phyloP scores from a whole-genome alignment of 441 rosid genomes.

The Omphalea diandra region DNA sequence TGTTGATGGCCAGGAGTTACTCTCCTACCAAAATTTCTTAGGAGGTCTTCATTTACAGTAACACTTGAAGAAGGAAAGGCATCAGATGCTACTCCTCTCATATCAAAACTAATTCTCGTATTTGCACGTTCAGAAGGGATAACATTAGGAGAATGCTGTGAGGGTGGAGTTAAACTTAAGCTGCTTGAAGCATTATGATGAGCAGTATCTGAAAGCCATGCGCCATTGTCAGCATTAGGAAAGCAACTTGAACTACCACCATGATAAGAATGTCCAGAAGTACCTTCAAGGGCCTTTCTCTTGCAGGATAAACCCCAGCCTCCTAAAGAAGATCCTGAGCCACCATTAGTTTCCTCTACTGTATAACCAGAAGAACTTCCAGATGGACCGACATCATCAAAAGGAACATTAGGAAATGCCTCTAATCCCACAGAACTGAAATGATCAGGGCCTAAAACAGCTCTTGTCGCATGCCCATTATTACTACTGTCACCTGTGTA shows the following conservation, averaged over 20 bases:
- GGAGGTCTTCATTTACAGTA: conserved; percentile 33
- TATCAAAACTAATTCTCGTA: conserved; percentile 46
- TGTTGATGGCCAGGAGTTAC: conserved; percentile 46
- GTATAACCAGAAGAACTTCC: conserved; percentile 54
- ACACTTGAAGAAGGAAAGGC: conserved; percentile 40
- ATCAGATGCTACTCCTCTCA: conserved; percentile 44
- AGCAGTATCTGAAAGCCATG: conserved; percentile 38
- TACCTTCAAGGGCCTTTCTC: conserved; percentile 85
- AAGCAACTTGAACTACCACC: conserved; percentile 50
- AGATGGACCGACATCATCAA: conserved; percentile 46
- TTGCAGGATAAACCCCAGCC: conserved; percentile 82
- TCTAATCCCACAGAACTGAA: conserved; percentile 33
- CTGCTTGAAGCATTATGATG: conserved; percentile 52
- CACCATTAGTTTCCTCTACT: conserved; percentile 49
- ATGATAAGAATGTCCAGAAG: conserved; percentile 59
- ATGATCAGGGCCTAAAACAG: conserved; percentile 25
- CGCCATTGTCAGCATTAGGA: conserved; percentile 47
- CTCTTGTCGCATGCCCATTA: conserved; percentile 35
- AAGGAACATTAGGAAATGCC: conserved; percentile 29
- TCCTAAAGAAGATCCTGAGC: conserved; percentile 52
- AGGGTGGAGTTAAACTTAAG: conserved; percentile 59
- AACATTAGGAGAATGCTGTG: conserved; percentile 38
- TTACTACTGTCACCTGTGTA: conserved; percentile 38
- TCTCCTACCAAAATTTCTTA: conserved; percentile 47
- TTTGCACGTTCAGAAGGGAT: conserved; percentile 43